phyloP scores from a whole-genome alignment of 306 rosid species.

The Echinosophora koreensis region DNA sequence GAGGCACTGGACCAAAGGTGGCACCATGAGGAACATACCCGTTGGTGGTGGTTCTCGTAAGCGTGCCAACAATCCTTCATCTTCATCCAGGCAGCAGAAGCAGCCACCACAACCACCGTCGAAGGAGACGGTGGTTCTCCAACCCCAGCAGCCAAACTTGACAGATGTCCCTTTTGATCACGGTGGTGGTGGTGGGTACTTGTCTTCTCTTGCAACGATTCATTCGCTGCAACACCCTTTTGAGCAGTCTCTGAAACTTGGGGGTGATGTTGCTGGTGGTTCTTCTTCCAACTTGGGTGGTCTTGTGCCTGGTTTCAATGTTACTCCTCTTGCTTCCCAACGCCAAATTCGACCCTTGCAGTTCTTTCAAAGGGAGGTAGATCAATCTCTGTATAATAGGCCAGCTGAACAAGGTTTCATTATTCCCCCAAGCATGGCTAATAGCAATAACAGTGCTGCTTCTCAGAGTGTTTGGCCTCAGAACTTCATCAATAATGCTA shows the following conservation, averaged over 20 bases:
- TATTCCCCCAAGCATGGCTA: slow-evolving; percentile 42
- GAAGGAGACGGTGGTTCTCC: background rate
- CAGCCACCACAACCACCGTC: slow-evolving; percentile 9
- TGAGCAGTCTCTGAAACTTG: slow-evolving; percentile 34
- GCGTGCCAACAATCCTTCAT: slow-evolving; percentile 40
- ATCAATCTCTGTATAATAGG: slow-evolving; percentile 4
- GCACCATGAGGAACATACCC: slow-evolving; percentile 70
- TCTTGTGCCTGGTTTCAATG: slow-evolving; percentile 56
- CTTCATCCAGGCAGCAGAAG: slow-evolving; percentile 27
- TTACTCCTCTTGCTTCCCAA: slow-evolving; percentile 39
- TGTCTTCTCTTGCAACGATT: slow-evolving; percentile 55
- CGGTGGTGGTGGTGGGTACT: slow-evolving; percentile 44
- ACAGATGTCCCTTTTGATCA: slow-evolving; percentile 41
- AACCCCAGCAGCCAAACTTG: slow-evolving; percentile 38
- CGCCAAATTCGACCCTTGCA: slow-evolving; percentile 44
- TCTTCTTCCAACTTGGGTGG: slow-evolving; percentile 54
- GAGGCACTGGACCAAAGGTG: slow-evolving; percentile 81
- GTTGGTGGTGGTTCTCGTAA: slow-evolving; percentile 70
- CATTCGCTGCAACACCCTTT: slow-evolving; percentile 46
- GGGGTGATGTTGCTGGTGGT: slow-evolving; percentile 2
- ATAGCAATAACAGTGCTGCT: background rate
- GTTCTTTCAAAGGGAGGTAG: slow-evolving; percentile 44
- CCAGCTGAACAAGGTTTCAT: slow-evolving; percentile 31
- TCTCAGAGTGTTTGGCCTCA: slow-evolving; percentile 51
- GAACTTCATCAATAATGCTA: slow-evolving; percentile 42